Evolutionary conservation across 2,329 filamentous ascomycete genomes (phyloP).

Genomic region (Penicillium sp.): DNA sequence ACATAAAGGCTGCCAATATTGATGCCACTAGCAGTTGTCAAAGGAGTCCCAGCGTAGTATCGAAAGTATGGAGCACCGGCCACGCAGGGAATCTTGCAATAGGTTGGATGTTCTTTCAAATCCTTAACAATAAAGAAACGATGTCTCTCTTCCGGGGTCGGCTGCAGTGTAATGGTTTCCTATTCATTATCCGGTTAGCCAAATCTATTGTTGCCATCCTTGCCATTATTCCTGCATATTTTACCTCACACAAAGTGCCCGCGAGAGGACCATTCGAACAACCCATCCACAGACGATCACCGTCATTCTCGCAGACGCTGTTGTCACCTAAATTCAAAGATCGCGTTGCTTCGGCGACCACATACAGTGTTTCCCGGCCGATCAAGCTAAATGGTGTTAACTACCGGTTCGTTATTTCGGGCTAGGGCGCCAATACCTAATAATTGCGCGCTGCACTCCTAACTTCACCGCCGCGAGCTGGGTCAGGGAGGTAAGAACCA

Average conservation of each 20-base stretch:
- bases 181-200: neutral
- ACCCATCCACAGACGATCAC: slow-evolving; percentile 33
- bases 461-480: slow-evolving; percentile 27
- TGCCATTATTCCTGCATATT: neutral
- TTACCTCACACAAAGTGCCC: slow-evolving; percentile 26
- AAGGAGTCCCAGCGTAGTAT: slow-evolving; percentile 34
- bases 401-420: neutral
- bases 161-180: slow-evolving; percentile 20
- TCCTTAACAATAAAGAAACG: slow-evolving; percentile 34
- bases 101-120: slow-evolving; percentile 36
- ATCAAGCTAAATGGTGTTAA: slow-evolving; percentile 37
- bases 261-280: slow-evolving; percentile 37
- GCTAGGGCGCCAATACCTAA: slow-evolving; percentile 19
- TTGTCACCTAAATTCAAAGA: slow-evolving; percentile 41
- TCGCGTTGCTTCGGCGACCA: slow-evolving; percentile 48
- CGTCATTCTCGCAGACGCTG: slow-evolving; percentile 28
- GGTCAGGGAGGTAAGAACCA: slow-evolving; percentile 26
- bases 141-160: slow-evolving; percentile 7
- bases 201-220: neutral
- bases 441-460: slow-evolving; percentile 29
- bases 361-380: slow-evolving; percentile 47
- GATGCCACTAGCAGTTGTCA: slow-evolving; percentile 32
- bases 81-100: slow-evolving; percentile 30
- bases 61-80: slow-evolving; percentile 27
- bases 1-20: slow-evolving; percentile 36